Evolutionary conservation across 2,329 filamentous ascomycete species (phyloP).

Genomic region (Herpotrichia juniperi): DNA sequence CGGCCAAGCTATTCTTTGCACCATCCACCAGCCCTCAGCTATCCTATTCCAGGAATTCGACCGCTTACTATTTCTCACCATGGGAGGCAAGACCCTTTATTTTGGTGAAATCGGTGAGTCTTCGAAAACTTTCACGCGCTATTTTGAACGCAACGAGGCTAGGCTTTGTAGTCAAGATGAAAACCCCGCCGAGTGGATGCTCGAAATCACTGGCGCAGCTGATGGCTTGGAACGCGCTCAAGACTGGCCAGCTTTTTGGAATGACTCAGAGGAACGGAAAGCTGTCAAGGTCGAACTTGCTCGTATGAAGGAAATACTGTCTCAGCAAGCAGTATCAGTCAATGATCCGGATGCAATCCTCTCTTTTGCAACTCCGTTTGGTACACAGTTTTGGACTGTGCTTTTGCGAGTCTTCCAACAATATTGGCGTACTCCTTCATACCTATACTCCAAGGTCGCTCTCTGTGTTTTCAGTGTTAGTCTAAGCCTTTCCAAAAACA

Average conservation of each 20-base stretch:
- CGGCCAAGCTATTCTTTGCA: constrained; percentile 83
- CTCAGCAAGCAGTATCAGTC: too few species aligned
- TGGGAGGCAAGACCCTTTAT: constrained; percentile 74
- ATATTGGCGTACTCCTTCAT: constrained; percentile 1
- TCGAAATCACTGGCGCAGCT: constrained; percentile 47
- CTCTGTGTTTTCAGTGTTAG: background rate
- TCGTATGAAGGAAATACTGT: too few species aligned
- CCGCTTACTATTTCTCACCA: constrained; percentile 75
- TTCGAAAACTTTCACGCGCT: constrained; percentile 67
- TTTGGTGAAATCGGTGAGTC: constrained; percentile 77
- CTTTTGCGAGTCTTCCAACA: background rate
- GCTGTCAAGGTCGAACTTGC: too few species aligned
- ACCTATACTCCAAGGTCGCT: background rate
- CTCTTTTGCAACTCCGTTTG: background rate
- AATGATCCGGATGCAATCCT: constrained; percentile 39
- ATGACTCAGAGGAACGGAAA: constrained; percentile 40
- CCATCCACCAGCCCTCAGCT: constrained; percentile 91
- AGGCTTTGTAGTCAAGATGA: constrained; percentile 65
- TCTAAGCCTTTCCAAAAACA: too few species aligned
- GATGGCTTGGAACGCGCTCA: constrained; percentile 48
- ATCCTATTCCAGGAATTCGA: constrained; percentile 90
- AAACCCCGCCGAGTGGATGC: constrained; percentile 85
- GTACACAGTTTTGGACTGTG: background rate
- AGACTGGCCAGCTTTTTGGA: constrained; percentile 41
- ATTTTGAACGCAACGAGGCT: constrained; percentile 76